A percentile compares a stretch with the other conserved stretches of the same genome.
Conservation (phyloP, 202 grass and related monocot genomes). For the Eragrostis tef region DNA sequence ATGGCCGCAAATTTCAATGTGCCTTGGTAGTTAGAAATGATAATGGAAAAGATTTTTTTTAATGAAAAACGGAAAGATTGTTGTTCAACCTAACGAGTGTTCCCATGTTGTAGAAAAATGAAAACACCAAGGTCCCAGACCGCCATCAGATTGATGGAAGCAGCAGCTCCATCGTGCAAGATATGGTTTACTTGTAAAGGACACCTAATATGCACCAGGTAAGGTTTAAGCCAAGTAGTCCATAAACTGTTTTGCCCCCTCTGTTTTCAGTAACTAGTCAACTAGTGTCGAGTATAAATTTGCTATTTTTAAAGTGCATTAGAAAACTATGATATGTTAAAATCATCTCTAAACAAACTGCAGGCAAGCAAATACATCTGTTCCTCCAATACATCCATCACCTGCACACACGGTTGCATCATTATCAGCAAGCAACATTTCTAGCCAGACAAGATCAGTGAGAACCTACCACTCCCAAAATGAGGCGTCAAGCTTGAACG, state of each 20-base stretch:
- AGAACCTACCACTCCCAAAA: conserved; percentile 20
- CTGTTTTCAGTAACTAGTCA: neutral
- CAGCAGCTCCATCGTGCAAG: conserved; percentile 60
- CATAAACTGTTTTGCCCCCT: neutral
- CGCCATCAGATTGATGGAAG: conserved; percentile 55
- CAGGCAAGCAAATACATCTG: conserved; percentile 48
- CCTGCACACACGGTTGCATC: conserved; percentile 40
- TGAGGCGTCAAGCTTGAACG: conserved; percentile 31
- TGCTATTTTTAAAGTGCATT: neutral
- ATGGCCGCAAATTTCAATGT: neutral
- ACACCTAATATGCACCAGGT: conserved; percentile 64
- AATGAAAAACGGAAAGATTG: no score
- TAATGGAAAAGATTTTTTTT: neutral
- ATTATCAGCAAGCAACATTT: conserved; percentile 38
- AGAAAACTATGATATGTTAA: neutral
- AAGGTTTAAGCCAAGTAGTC: conserved; percentile 17
- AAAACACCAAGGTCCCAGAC: conserved; percentile 63
- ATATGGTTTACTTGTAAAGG: conserved; percentile 81
- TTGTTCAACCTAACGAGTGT: neutral
- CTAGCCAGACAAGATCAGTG: conserved; percentile 34
- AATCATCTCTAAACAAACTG: conserved; percentile 26
- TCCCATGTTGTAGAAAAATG: conserved; percentile 62
- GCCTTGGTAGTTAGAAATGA: neutral
- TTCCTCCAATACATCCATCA: conserved; percentile 40
- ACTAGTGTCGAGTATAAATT: neutral